These are phyloP conservation scores for Leccinum subtestaceum DNA, from an alignment of 768 basidiomycete species.

Conservation along the genomic window DNA sequence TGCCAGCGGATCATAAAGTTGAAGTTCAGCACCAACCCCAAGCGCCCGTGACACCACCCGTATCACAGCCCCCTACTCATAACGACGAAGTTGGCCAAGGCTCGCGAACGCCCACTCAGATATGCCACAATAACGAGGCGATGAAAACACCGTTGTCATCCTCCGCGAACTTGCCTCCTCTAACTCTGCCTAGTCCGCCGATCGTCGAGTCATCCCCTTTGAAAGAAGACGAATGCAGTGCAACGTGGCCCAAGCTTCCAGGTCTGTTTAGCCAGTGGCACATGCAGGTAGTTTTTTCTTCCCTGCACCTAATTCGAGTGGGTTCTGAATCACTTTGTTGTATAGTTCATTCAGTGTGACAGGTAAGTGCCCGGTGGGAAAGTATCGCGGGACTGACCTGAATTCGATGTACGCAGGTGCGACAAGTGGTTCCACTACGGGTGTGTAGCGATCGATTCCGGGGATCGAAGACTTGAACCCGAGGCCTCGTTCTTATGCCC, in stretches of 20 bases:
- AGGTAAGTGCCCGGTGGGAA: conserved; percentile 20
- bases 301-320: background rate
- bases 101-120: background rate
- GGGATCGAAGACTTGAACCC: conserved; percentile 37
- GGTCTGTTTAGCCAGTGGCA: conserved; percentile 18
- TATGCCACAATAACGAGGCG: background rate
- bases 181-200: background rate
- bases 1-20: background rate
- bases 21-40: background rate
- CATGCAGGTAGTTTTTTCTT: conserved; percentile 17
- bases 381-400: background rate
- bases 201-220: background rate
- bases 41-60: background rate
- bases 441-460: conserved; percentile 41
- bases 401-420: conserved; percentile 30
- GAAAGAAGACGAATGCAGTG: background rate
- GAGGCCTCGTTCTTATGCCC: conserved; percentile 41
- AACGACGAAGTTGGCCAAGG: background rate
- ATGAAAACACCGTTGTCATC: conserved; percentile 2
- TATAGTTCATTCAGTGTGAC: conserved; percentile 37
- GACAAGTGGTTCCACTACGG: conserved; percentile 51
- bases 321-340: background rate
- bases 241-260: conserved; percentile 17
- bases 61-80: background rate
- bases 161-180: background rate